phyloP scores from a whole-genome alignment of 768 basidiomycete species.

The Termitomyces sp. region DNA sequence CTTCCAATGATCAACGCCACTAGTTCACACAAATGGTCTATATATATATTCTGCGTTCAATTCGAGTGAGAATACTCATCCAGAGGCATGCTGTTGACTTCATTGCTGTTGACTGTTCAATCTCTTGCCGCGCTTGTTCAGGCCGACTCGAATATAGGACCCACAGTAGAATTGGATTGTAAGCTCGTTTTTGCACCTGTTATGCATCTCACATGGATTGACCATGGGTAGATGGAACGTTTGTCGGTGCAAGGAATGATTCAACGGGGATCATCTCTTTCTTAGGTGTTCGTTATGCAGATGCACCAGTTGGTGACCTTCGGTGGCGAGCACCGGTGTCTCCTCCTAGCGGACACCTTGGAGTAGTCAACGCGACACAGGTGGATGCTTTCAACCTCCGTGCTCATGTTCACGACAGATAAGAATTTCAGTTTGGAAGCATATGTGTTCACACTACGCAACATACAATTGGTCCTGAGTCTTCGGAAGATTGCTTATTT shows the following conservation, averaged over 20 bases:
- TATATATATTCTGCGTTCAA: not conserved
- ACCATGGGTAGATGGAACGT: slow-evolving; percentile 19
- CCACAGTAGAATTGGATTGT: not conserved
- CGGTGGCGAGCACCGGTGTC: slow-evolving; percentile 34
- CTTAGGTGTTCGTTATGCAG: slow-evolving; percentile 35
- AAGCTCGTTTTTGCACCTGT: not conserved
- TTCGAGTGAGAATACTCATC: not conserved
- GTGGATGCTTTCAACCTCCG: slow-evolving; percentile 12
- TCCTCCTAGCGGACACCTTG: slow-evolving; percentile 29
- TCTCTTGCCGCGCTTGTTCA: not conserved
- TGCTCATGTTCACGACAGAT: not conserved
- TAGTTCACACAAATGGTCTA: not conserved
- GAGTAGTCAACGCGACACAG: slow-evolving; percentile 28
- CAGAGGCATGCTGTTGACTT: not conserved
- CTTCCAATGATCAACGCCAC: not conserved
- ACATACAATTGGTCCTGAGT: slow-evolving; percentile 18
- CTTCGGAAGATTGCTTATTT: slow-evolving; percentile 38
- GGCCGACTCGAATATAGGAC: not conserved
- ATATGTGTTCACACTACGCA: slow-evolving; percentile 28
- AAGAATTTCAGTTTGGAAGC: slow-evolving; percentile 24
- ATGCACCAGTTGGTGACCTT: slow-evolving; percentile 33
- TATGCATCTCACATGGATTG: not conserved
- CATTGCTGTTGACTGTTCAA: not conserved
- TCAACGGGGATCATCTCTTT: slow-evolving; percentile 28
- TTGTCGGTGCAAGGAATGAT: slow-evolving; percentile 24